These are phyloP conservation scores for Polytolypa hystricis DNA, from an alignment of 2,329 filamentous ascomycete species.

Conservation along the genomic window DNA sequence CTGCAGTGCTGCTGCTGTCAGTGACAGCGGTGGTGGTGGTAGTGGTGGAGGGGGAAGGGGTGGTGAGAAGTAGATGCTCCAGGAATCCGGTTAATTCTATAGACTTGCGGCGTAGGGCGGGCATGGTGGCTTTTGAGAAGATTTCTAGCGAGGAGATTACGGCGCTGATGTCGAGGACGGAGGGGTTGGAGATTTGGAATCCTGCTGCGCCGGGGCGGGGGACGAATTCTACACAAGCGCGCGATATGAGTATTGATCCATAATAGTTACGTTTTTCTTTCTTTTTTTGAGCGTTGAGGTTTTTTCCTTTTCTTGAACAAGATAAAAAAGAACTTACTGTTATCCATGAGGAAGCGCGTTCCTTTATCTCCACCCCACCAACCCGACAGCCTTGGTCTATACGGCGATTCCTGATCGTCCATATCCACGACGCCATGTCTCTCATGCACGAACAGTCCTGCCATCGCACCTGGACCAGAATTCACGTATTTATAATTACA, in stretches of 20 bases:
- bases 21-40: not conserved
- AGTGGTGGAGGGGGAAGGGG: not conserved
- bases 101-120: constrained; percentile 57
- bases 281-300: too few relatives aligned
- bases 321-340: constrained; percentile 36
- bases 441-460: constrained; percentile 70
- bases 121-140: constrained; percentile 62
- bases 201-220: constrained; percentile 69
- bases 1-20: too few relatives aligned
- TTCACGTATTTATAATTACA: constrained; percentile 95
- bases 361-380: constrained; percentile 81
- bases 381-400: constrained; percentile 58
- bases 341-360: constrained; percentile 73
- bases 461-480: constrained; percentile 70
- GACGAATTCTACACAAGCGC: constrained; percentile 54
- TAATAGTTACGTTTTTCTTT: too few relatives aligned
- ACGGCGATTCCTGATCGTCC: constrained; percentile 36
- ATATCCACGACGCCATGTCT: constrained; percentile 45
- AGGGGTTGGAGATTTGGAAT: constrained; percentile 78
- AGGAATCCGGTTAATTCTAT: constrained; percentile 65
- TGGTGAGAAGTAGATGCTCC: constrained; percentile 49
- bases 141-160: constrained; percentile 62
- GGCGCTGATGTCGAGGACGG: constrained; percentile 65
- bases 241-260: too few relatives aligned
- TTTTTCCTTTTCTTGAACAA: too few relatives aligned